Base-by-base conservation (phyloP, 306 rosid species). In the Quercus berberidifolia region DNA sequence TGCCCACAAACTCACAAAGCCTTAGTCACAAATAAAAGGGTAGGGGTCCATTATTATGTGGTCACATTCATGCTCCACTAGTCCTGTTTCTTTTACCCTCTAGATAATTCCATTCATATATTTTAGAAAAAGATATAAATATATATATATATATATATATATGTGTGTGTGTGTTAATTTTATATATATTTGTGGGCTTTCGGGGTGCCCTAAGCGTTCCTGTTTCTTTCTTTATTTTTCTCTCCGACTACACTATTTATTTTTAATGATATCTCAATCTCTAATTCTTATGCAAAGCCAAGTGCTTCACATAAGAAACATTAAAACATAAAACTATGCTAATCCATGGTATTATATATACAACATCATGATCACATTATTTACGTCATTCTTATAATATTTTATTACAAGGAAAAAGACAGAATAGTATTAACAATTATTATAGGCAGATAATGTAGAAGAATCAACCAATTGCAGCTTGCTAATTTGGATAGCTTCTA, bases 11-110 rank as follows among this genome's bases (percentile, higher is more conserved):
- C 62, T 82, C 85, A 77, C 81, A 79, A 78, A 79, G 77, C 78
- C 71, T 59, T 35, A 4, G 41, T 41, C 74, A 82, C 58, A 88
- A 79, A 78, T 73, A 76, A 57, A 46, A 0, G 54, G 84, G 76
- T 58, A 69, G 86, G 87, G 91, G 81, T 81, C 93, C 87, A 72
- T 81, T 74, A 43, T 15, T 60, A 81, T 76, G 88, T 83, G 74
- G 78, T 76, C 76, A 75, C 92, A 59, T 81, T 43, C 89, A 81
- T 71, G 25, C 80, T 83, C 85, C 90, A 87, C 80, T 72, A 85
- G 26, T 83, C 74, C 71, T 71, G 62, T 65, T 21, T 49, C 78
- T 75, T 80, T 81, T 69, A 51, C 30, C 75, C 72, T 14, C 63
- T 78, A 69, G 72, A 82, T 76, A 1, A 26, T 67, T 80, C 1